Base-by-base conservation (phyloP, 2,329 filamentous ascomycete species). In the Phialophora macrospora region DNA sequence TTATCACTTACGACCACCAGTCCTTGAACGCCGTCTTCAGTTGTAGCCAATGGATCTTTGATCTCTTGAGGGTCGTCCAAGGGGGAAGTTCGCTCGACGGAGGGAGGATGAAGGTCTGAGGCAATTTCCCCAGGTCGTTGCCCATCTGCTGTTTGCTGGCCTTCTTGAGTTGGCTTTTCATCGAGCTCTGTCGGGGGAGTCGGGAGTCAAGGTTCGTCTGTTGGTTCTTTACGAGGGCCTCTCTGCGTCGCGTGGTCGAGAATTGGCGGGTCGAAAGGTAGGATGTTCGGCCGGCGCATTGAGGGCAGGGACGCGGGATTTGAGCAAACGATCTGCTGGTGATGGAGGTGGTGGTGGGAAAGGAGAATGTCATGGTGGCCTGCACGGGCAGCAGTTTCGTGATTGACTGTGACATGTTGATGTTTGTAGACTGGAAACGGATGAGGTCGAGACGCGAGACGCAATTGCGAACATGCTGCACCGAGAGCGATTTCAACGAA, bases 41-140 rank as follows among this genome's bases (percentile, higher is more conserved):
- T 14, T 55, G 62, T 9, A 65, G 51, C 63, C 63, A 58, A 26
- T 68, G 55, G 12, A 68, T 38, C 51, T 51, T 62, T 11, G 44
- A 22, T 48, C 62, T 58, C 46, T 61, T 63, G 34, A 60, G 30
- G 24, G 48, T 46, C n/a, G 62, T 46, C 55, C 63, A 64, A 14
- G 55, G 52, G 2, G 67, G 67, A 7, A 65, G 59, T 26, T 67
- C 52, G 44, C 49, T 66, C 6, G 48, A 17, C 3, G 59, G 38
- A 7, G 69, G 64, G 12, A 66, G 61, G 8, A 70, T 32, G 12
- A 67, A 60, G 5, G 64, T 62, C 7, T 63, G 62, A 1, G 69
- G 69, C n/a, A 70, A 20, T 38, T 66, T 60, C 38, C 69, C 69
- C 26, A 70, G 30, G 55, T 70, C 69, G 61, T 62, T 48, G 51